Conservation (phyloP, 2,329 filamentous ascomycete genomes). For the Cryoendolithus antarcticus region DNA sequence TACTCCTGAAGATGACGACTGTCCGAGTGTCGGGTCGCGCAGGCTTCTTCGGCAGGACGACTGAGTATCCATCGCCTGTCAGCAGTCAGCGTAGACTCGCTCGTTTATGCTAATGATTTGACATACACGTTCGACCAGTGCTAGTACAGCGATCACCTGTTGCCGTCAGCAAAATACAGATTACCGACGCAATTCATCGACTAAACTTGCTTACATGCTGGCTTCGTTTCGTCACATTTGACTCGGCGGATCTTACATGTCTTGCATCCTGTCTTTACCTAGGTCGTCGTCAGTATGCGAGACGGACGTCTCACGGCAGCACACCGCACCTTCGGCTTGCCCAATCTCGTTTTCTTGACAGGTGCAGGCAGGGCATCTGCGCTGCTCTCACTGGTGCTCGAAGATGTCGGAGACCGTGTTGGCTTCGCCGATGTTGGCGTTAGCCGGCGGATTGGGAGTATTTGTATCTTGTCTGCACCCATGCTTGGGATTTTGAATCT, state of each 20-base stretch:
- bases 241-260: slow-evolving; percentile 19
- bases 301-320: too few relatives aligned
- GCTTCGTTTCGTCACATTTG: slow-evolving; percentile 26
- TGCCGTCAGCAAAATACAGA: too few relatives aligned
- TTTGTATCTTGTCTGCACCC: slow-evolving; percentile 2
- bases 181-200: too few relatives aligned
- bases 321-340: slow-evolving; percentile 3
- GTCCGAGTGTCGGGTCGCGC: neutral
- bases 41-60: neutral
- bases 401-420: neutral
- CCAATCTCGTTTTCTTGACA: neutral
- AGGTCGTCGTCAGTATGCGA: neutral
- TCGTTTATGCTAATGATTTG: too few relatives aligned
- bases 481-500: neutral
- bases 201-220: slow-evolving; percentile 16
- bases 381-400: neutral
- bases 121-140: slow-evolving; percentile 23
- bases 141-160: slow-evolving; percentile 16
- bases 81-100: too few relatives aligned
- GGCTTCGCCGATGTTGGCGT: too few relatives aligned
- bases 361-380: neutral
- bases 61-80: slow-evolving; percentile 19
- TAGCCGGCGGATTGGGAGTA: slow-evolving; percentile 1
- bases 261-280: slow-evolving; percentile 4
- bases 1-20: neutral